phyloP scores from a whole-genome alignment of 2,329 filamentous ascomycete genomes.

The Cercospora zeae-maydis region DNA sequence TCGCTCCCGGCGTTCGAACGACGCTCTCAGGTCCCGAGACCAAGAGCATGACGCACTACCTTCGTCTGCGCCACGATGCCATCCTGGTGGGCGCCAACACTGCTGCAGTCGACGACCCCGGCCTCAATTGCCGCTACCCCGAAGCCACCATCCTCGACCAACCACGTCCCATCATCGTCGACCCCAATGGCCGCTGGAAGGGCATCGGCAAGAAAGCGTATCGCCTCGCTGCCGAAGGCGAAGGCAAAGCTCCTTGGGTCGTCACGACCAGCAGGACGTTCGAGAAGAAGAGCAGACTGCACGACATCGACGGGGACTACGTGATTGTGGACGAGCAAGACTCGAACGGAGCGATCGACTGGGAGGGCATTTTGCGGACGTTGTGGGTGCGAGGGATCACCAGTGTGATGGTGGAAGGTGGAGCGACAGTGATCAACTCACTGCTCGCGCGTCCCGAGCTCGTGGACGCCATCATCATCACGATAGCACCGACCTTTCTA shows the following conservation, averaged over 20 bases:
- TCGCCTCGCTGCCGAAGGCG: constrained; percentile 58
- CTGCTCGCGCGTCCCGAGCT: constrained; percentile 61
- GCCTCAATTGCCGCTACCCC: constrained; percentile 73
- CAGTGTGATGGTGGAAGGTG: constrained; percentile 92
- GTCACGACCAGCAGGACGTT: constrained; percentile 8
- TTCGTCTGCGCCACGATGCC: constrained; percentile 76
- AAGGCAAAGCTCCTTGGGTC: constrained; percentile 66
- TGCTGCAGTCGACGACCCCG: constrained; percentile 78
- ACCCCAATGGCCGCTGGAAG: constrained; percentile 72
- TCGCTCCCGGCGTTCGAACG: constrained; percentile 73
- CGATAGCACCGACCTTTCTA: constrained; percentile 86
- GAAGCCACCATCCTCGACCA: constrained; percentile 55
- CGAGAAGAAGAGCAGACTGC: constrained; percentile 33
- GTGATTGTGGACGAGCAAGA: constrained; percentile 19
- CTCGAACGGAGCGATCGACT: constrained; percentile 43
- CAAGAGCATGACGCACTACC: constrained; percentile 89
- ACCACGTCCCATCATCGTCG: constrained; percentile 77
- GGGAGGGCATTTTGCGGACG: constrained; percentile 60
- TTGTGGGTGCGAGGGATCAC: constrained; percentile 59
- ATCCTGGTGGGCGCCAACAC: constrained; percentile 85
- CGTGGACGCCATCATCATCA: constrained; percentile 77
- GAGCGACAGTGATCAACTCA: constrained; percentile 75
- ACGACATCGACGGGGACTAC: constrained; percentile 24
- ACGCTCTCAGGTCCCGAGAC: constrained; percentile 75
- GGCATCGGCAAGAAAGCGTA: constrained; percentile 61